phyloP scores from a whole-genome alignment of 225 moss, liverwort and hornwort genomes.

The Straminergon stramineum region DNA sequence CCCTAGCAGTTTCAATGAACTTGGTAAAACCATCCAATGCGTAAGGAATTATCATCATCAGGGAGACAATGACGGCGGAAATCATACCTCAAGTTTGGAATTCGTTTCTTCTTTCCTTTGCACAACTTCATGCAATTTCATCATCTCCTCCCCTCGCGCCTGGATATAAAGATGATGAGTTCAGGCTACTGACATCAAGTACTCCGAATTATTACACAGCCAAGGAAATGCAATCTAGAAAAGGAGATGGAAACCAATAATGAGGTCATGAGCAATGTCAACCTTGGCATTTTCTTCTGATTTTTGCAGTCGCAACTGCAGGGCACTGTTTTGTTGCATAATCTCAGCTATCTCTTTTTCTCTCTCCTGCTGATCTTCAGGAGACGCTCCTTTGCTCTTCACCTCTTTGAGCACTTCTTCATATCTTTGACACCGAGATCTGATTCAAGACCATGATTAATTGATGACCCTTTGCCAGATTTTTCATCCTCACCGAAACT shows the following conservation, averaged over 20 bases:
- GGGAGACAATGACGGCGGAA: neutral
- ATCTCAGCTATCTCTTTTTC: conserved; percentile 44
- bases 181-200: neutral
- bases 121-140: conserved; percentile 20
- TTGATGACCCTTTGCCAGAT: neutral
- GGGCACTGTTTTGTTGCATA: conserved; percentile 47
- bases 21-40: neutral
- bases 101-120: conserved; percentile 23
- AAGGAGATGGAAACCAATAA: neutral
- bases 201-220: neutral
- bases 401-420: conserved; percentile 51
- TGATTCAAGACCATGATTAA: conserved; percentile 16
- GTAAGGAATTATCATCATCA: neutral
- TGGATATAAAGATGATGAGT: neutral
- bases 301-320: conserved; percentile 42
- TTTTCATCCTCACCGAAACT: neutral
- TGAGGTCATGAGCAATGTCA: neutral
- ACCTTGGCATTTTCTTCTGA: conserved; percentile 54
- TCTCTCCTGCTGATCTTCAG: conserved; percentile 31
- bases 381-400: conserved; percentile 25
- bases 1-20: neutral
- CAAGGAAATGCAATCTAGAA: neutral
- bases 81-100: conserved; percentile 26
- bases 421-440: conserved; percentile 55
- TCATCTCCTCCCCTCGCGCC: conserved; percentile 34